phyloP scores from a whole-genome alignment of 768 basidiomycete species.

The Coprinopsis marcescibilis region DNA sequence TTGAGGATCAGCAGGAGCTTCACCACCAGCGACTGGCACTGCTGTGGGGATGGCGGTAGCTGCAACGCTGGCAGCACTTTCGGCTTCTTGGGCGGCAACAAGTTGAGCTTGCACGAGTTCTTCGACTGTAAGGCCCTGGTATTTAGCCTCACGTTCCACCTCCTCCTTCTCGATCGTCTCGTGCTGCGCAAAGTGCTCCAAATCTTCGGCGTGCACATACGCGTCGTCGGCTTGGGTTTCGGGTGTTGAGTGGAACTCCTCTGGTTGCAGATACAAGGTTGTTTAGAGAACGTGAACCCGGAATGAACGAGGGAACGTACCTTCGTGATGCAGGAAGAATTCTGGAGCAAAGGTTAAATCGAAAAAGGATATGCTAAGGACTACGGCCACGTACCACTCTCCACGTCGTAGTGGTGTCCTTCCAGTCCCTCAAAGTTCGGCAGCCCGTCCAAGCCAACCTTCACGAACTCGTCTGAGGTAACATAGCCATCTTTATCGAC shows the following conservation, averaged over 20 bases:
- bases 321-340: conserved; percentile 98
- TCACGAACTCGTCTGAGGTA: conserved; percentile 63
- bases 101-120: conserved; percentile 59
- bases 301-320: conserved; percentile 39
- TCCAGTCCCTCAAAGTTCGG: conserved; percentile 89
- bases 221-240: conserved; percentile 97
- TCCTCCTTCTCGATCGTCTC: conserved; percentile 80
- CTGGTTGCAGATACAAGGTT: conserved; percentile 28
- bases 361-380: neutral
- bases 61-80: conserved; percentile 14
- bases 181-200: conserved; percentile 90
- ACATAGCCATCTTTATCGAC: conserved; percentile 67
- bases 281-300: neutral
- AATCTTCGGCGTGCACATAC: conserved; percentile 89
- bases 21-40: conserved; percentile 5
- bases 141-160: conserved; percentile 77
- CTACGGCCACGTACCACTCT: conserved; percentile 61
- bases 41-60: neutral
- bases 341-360: conserved; percentile 35
- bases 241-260: conserved; percentile 90
- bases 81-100: conserved; percentile 20
- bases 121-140: conserved; percentile 74
- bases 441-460: conserved; percentile 66
- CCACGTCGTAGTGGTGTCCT: conserved; percentile 90
- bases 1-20: conserved; percentile 10